phyloP scores from a whole-genome alignment of 345 rosid species.

The Raphanus raphanistrum region DNA sequence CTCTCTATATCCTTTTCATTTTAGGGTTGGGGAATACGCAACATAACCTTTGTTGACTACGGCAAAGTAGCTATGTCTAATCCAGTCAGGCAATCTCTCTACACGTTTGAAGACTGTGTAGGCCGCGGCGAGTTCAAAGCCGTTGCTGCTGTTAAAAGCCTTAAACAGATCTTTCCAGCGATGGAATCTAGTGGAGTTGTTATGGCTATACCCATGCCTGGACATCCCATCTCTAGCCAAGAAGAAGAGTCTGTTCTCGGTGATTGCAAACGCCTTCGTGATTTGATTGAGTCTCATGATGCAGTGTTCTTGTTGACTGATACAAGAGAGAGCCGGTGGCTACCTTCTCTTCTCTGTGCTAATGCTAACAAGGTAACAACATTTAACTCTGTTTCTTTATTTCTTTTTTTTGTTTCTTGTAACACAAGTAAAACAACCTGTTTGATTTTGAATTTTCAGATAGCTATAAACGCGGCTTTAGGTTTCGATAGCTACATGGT shows the following conservation, averaged over 20 bases:
- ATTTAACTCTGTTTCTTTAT: background rate
- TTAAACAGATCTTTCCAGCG: constrained; percentile 80
- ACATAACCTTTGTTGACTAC: constrained; percentile 82
- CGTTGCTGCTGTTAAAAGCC: constrained; percentile 79
- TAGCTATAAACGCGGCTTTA: constrained; percentile 84
- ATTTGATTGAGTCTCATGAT: constrained; percentile 80
- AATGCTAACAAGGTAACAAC: constrained; percentile 66
- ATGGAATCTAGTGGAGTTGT: constrained; percentile 81
- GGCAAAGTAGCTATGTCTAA: constrained; percentile 97
- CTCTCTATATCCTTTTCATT: constrained; percentile 1
- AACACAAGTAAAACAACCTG: background rate
- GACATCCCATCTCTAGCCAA: constrained; percentile 77
- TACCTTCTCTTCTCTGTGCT: constrained; percentile 84
- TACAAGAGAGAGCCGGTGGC: constrained; percentile 99
- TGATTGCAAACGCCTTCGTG: constrained; percentile 67
- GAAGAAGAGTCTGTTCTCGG: constrained; percentile 72
- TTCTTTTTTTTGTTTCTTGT: background rate
- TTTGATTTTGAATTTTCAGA: constrained; percentile 47
- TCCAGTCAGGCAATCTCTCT: constrained; percentile 92
- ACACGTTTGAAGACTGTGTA: constrained; percentile 82
- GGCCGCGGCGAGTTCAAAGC: constrained; percentile 89
- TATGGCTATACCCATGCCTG: constrained; percentile 97
- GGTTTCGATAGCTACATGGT: constrained; percentile 97
- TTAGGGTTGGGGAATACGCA: constrained; percentile 93
- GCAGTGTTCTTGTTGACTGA: constrained; percentile 90